Base-by-base conservation (phyloP, 257 asterid species). In the Solanum bukasovii region DNA sequence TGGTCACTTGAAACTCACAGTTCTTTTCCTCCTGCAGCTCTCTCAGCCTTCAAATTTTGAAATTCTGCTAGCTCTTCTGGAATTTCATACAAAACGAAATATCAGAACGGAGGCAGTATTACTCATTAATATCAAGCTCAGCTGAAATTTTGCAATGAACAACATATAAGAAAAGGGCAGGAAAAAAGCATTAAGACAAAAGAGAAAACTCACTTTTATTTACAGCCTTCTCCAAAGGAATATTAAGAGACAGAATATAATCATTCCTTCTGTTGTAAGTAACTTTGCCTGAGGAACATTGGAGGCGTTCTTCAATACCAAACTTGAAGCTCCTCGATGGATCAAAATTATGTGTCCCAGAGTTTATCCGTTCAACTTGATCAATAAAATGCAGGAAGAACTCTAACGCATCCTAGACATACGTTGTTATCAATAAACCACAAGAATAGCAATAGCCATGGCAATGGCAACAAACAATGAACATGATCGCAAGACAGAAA, bases 351-450 rank as follows among this genome's bases (percentile, higher is more conserved):
- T 94, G 93, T 92, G 90, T 92, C 88, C 92, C 95, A 34, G 93
- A 37, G 93, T 97, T 94, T 88, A 85, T 89, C 88, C 96, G 92
- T 91, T 97, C 99, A 87, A 95, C 96, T 91, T 96, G 99, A 89
- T 97, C 99, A 86, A 96, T 93, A 77, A 97, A 95, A 92, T 97
- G 99, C 40, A 97, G 95, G 93, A 97, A 97, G 93, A 95, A 97
- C 93, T 97, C 99, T 89, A 97, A 92, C 59, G 98, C 98, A 90
- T 97, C 99, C 99, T 97, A 90, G 44, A 92, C 63, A 86, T 38
- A 63, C 73, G 12, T 83, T 73, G 89, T 56, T 46, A 88, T 92
- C 88, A 92, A 84, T 84, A 87, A 77, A 71, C 81, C 67, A 70
- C 33, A 61, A 82, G 85, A 86, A 78, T 34, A 83, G 83, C 14